Evolutionary conservation across 140 eudicot genomes (phyloP).

Genomic region (Flaveria floridana): DNA sequence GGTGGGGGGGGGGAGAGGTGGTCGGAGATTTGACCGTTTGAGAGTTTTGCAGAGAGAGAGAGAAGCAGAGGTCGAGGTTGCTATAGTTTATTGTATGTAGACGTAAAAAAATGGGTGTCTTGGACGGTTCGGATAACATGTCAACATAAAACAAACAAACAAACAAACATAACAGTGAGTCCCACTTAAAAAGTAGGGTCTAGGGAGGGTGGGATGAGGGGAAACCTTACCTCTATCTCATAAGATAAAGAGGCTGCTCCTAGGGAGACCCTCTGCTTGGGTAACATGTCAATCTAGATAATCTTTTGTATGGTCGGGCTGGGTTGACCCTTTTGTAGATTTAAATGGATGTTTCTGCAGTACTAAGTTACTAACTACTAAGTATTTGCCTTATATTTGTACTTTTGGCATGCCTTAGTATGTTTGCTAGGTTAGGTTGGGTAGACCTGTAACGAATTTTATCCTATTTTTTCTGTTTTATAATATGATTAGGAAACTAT

Average conservation of each 20-base stretch:
- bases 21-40: too few species aligned
- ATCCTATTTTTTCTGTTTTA: neutral
- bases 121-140: neutral
- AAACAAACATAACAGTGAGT: too few species aligned
- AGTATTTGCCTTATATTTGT: neutral
- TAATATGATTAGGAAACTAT: neutral
- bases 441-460: neutral
- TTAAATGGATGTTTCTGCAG: neutral
- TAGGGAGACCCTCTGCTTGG: too few species aligned
- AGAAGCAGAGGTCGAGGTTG: too few species aligned
- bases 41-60: too few species aligned
- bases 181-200: too few species aligned
- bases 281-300: neutral
- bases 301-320: neutral
- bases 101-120: neutral
- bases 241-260: too few species aligned
- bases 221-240: too few species aligned
- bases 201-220: too few species aligned
- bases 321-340: neutral
- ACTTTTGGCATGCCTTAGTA: neutral
- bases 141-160: too few species aligned
- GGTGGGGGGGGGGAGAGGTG: too few species aligned
- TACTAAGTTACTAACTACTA: too few species aligned
- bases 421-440: neutral
- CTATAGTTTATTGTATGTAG: conserved; percentile 10